phyloP scores from a whole-genome alignment of 768 basidiomycete genomes.

The Gymnopilus junonius region DNA sequence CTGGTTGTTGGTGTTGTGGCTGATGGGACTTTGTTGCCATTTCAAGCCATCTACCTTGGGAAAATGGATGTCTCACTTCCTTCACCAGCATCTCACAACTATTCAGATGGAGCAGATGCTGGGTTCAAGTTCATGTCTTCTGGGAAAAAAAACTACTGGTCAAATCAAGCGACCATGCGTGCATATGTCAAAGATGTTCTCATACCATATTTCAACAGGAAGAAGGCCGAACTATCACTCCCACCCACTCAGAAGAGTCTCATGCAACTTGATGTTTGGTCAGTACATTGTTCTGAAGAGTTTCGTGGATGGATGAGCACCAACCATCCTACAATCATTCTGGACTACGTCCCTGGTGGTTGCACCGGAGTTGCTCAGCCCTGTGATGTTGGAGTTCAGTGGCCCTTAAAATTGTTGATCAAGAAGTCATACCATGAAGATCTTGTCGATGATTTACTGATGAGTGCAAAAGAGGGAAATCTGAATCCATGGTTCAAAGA shows the following conservation, averaged over 20 bases:
- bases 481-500: background rate
- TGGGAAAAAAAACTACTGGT: slow-evolving; percentile 31
- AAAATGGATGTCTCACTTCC: slow-evolving; percentile 29
- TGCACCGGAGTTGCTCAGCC: slow-evolving; percentile 37
- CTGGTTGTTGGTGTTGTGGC: slow-evolving; percentile 34
- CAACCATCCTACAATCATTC: slow-evolving; percentile 34
- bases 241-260: slow-evolving; percentile 18
- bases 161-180: slow-evolving; percentile 28
- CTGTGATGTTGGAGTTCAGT: slow-evolving; percentile 42
- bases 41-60: slow-evolving; percentile 42
- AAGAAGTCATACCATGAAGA: slow-evolving; percentile 36
- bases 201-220: slow-evolving; percentile 30
- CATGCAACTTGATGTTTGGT: slow-evolving; percentile 36
- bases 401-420: slow-evolving; percentile 38
- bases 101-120: slow-evolving; percentile 23
- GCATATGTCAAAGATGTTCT: slow-evolving; percentile 33
- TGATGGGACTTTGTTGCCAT: slow-evolving; percentile 35
- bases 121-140: slow-evolving; percentile 32
- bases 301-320: slow-evolving; percentile 36
- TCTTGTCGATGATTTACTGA: slow-evolving; percentile 32
- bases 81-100: slow-evolving; percentile 1
- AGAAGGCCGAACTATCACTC: slow-evolving; percentile 20
- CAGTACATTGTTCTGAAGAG: slow-evolving; percentile 39
- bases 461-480: slow-evolving; percentile 12
- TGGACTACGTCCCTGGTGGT: slow-evolving; percentile 38